Conservation (phyloP, 495 filamentous ascomycete species). For the Pyronema omphalodes region DNA sequence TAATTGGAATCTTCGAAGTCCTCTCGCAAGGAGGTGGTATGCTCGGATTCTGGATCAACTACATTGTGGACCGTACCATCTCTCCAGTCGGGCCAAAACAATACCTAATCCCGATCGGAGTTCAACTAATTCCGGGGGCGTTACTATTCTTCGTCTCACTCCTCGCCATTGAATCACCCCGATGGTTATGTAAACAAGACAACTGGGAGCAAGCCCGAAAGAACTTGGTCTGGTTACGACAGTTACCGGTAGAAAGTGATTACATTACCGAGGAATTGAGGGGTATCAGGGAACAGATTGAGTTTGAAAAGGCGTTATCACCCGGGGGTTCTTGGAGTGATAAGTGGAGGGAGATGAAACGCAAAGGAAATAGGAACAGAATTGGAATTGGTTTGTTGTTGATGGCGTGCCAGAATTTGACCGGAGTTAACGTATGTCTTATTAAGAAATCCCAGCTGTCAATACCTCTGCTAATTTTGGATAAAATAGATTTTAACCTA, state of each 20-base stretch:
- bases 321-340: slow-evolving; percentile 5
- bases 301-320: slow-evolving; percentile 7
- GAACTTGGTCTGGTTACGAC: slow-evolving; percentile 28
- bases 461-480: not conserved
- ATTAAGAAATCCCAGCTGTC: not conserved
- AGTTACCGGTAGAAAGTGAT: slow-evolving; percentile 20
- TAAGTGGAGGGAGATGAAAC: slow-evolving; percentile 15
- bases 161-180: slow-evolving; percentile 39
- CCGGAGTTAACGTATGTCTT: slow-evolving; percentile 22
- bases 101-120: slow-evolving; percentile 39
- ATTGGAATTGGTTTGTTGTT: slow-evolving; percentile 20
- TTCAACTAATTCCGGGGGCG: slow-evolving; percentile 37
- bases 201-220: slow-evolving; percentile 32
- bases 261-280: slow-evolving; percentile 24
- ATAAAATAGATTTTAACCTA: slow-evolving; percentile 32
- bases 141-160: slow-evolving; percentile 33
- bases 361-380: slow-evolving; percentile 20
- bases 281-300: slow-evolving; percentile 23
- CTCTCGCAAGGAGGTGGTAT: slow-evolving; percentile 20
- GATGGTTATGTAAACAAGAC: slow-evolving; percentile 39
- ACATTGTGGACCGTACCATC: slow-evolving; percentile 31
- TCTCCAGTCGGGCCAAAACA: slow-evolving; percentile 27
- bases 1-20: slow-evolving; percentile 25
- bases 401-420: slow-evolving; percentile 24
- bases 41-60: slow-evolving; percentile 33